Conservation (phyloP, 139 green algal species). For the Auxenochlorella pyrenoidosa region DNA sequence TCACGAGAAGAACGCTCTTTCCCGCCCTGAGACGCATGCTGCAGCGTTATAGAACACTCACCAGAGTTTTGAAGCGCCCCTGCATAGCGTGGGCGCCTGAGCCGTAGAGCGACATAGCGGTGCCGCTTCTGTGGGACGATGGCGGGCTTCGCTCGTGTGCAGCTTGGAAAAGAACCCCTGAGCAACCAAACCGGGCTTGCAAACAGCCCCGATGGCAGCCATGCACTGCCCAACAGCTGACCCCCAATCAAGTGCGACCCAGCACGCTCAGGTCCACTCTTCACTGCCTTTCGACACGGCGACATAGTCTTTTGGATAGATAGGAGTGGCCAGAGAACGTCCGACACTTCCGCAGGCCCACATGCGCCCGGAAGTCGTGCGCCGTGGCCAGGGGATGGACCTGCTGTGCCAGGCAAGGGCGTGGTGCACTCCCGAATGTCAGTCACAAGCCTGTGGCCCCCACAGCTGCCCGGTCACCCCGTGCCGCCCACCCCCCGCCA, state of each 20-base stretch:
- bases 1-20: background rate
- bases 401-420: background rate
- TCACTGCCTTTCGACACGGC: background rate
- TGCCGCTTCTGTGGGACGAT: too few species aligned
- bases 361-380: background rate
- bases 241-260: background rate
- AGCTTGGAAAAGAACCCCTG: background rate
- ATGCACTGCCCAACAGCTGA: background rate
- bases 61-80: slow-evolving; percentile 5
- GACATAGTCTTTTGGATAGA: background rate
- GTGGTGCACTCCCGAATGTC: background rate
- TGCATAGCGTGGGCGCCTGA: slow-evolving; percentile 8
- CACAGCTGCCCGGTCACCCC: background rate
- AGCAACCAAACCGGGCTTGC: background rate
- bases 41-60: background rate
- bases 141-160: background rate
- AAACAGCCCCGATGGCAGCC: background rate
- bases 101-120: slow-evolving; percentile 6
- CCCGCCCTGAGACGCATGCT: background rate
- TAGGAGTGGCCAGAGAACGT: too few species aligned
- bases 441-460: background rate
- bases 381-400: background rate
- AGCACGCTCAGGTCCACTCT: background rate
- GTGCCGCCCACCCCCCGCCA: background rate
- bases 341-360: background rate